phyloP scores from a whole-genome alignment of 805 yeast species.

The Brettanomyces nanus region DNA sequence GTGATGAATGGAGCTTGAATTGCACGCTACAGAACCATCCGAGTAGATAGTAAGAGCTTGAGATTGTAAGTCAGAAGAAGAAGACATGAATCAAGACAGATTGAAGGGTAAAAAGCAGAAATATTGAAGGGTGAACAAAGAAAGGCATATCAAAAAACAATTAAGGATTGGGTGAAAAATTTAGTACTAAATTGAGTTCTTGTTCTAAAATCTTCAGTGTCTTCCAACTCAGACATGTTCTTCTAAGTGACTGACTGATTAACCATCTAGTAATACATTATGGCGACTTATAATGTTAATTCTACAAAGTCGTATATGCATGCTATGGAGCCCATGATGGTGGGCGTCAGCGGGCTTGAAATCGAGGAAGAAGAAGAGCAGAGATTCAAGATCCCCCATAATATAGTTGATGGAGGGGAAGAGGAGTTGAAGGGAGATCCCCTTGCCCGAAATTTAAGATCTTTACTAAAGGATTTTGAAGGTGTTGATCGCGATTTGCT shows the following conservation, averaged over 20 bases:
- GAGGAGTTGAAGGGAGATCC: constrained; percentile 19
- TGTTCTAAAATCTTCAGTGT: no score
- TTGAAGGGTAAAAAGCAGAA: no score
- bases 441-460: constrained; percentile 14
- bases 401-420: constrained; percentile 23
- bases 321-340: constrained; percentile 70
- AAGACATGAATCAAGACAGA: constrained; percentile 3
- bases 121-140: no score
- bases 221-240: no score
- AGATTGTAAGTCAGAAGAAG: constrained; percentile 1
- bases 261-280: no score
- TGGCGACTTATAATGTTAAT: constrained; percentile 47
- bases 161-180: no score
- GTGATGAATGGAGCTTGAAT: constrained; percentile 4
- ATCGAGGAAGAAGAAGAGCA: constrained; percentile 16
- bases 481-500: constrained; percentile 17
- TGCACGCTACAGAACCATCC: background rate
- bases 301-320: constrained; percentile 72
- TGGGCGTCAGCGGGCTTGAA: constrained; percentile 31
- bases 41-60: constrained; percentile 3
- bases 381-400: constrained; percentile 21
- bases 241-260: no score
- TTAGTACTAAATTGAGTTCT: no score
- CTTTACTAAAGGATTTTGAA: constrained; percentile 25
- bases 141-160: no score